phyloP scores from a whole-genome alignment of 2,329 filamentous ascomycete genomes.

The Seiridium cupressi region DNA sequence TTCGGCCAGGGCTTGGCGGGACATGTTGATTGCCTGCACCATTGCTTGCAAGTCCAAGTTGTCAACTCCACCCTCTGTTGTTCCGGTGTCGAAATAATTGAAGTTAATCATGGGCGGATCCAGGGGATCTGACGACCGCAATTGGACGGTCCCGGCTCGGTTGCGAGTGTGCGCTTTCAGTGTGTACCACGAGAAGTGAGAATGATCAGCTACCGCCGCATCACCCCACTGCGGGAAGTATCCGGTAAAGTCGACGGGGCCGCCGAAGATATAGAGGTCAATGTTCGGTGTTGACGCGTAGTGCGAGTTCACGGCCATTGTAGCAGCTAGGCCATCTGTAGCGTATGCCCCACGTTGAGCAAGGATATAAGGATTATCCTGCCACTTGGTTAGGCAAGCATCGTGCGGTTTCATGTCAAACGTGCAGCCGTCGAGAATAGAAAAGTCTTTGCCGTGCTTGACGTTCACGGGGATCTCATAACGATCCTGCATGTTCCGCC shows the following conservation, averaged over 20 bases:
- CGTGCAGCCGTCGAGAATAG: slow-evolving; percentile 32
- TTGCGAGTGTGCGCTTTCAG: slow-evolving; percentile 62
- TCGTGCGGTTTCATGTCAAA: slow-evolving; percentile 27
- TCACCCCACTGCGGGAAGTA: slow-evolving; percentile 37
- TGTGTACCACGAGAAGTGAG: slow-evolving; percentile 42
- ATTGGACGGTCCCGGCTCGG: slow-evolving; percentile 57
- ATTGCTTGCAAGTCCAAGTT: slow-evolving; percentile 47
- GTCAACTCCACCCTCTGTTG: slow-evolving; percentile 34
- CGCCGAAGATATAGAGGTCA: slow-evolving; percentile 36
- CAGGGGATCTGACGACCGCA: slow-evolving; percentile 58
- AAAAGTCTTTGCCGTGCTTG: slow-evolving; percentile 35
- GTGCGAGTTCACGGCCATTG: slow-evolving; percentile 26
- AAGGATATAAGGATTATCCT: slow-evolving; percentile 11
- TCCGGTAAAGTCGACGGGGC: slow-evolving; percentile 35
- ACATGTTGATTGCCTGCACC: slow-evolving; percentile 49
- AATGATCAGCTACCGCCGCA: slow-evolving; percentile 27
- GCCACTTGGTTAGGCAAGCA: slow-evolving; percentile 26
- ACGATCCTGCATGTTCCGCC: slow-evolving; percentile 56
- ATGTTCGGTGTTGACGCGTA: slow-evolving; percentile 22
- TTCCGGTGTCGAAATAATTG: slow-evolving; percentile 43
- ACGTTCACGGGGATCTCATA: slow-evolving; percentile 46
- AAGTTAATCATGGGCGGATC: slow-evolving; percentile 64
- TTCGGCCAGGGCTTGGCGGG: slow-evolving; percentile 35
- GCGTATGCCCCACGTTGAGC: slow-evolving; percentile 30
- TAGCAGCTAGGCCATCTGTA: slow-evolving; percentile 30